Base-by-base conservation (phyloP, 345 rosid species). In the Eutrema heterophyllum region DNA sequence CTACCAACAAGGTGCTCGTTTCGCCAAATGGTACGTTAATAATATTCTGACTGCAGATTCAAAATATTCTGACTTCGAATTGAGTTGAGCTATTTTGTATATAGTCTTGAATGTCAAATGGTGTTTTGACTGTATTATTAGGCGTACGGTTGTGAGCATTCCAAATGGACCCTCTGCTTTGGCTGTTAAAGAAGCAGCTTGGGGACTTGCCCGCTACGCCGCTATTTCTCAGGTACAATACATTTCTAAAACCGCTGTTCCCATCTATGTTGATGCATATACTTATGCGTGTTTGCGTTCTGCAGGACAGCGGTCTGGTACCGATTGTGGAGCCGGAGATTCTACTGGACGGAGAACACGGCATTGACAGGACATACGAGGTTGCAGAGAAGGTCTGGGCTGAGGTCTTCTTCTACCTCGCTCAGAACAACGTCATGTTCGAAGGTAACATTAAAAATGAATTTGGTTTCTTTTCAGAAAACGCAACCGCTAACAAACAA, bases 281-380 rank as follows among this genome's bases (percentile, higher is more conserved):
- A 52, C 40, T 63, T 14, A 63, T 60, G 7, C 11, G 21, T 16
- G n/a, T 11, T 71, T 51, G 35, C 41, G 65, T 26, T 72, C 64
- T 32, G 63, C 73, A 93, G 97, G 98, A 94, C 73, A 89, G 83
- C n/a, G 97, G 96, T 14, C 68, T 91, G 88, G 94, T 91, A 76
- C 98, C 98, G 18, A 94, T 94, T 46, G 98, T 91, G 74, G 98
- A 94, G 86, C 97, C 98, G 12, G 96, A 94, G 80, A 94, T 94
- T 81, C 46, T 94, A 84, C 86, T 94, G 38, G 98, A 91, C 53
- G 98, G 97, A 57, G 98, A 89, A 0, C 98, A 94, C 41, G 81
- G 85, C 30, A 94, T 91, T 38, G 97, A 94, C 63, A 85, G 96
- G 81, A 91, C 93, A 26, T 89, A 91, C 27, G 97, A 94, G 58